A percentile compares a stretch with the other conserved stretches of the same genome.
phyloP scores from a whole-genome alignment of 1,284 basidiomycete species.

The Afroboletus lepidellus region DNA sequence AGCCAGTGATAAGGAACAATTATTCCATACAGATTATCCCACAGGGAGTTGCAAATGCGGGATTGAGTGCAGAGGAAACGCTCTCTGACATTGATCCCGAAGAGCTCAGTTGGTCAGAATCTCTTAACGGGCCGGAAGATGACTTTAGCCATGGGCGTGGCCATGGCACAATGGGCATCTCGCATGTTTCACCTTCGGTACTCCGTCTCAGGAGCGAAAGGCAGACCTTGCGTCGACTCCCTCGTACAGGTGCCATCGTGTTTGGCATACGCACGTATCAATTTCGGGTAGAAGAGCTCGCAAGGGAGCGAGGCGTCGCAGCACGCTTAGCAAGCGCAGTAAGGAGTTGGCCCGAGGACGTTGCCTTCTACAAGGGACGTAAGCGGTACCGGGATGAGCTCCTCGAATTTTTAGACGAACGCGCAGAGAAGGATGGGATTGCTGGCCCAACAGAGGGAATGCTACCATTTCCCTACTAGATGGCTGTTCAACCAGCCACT shows the following conservation, averaged over 20 bases:
- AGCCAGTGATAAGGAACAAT: conserved; percentile 74
- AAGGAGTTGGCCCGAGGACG: conserved; percentile 67
- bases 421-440: conserved; percentile 36
- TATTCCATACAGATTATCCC: conserved; percentile 62
- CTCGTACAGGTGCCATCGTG: conserved; percentile 65
- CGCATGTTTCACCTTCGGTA: conserved; percentile 40
- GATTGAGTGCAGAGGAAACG: conserved; percentile 30
- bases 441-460: conserved; percentile 13
- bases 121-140: conserved; percentile 66
- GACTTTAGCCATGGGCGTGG: conserved; percentile 40
- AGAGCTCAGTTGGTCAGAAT: conserved; percentile 66
- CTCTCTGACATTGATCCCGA: conserved; percentile 50
- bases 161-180: conserved; percentile 22
- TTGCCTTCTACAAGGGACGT: conserved; percentile 61
- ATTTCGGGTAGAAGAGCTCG: conserved; percentile 58
- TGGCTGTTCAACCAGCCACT: too few relatives aligned
- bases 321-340: conserved; percentile 68
- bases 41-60: conserved; percentile 17
- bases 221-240: conserved; percentile 70
- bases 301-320: conserved; percentile 60
- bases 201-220: conserved; percentile 67
- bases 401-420: conserved; percentile 48
- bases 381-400: conserved; percentile 45
- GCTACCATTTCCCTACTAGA: conserved; percentile 24
- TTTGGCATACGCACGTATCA: conserved; percentile 78